These are phyloP conservation scores for Sordaria brevicollis DNA, from an alignment of 495 filamentous ascomycete genomes.

Conservation along the genomic window DNA sequence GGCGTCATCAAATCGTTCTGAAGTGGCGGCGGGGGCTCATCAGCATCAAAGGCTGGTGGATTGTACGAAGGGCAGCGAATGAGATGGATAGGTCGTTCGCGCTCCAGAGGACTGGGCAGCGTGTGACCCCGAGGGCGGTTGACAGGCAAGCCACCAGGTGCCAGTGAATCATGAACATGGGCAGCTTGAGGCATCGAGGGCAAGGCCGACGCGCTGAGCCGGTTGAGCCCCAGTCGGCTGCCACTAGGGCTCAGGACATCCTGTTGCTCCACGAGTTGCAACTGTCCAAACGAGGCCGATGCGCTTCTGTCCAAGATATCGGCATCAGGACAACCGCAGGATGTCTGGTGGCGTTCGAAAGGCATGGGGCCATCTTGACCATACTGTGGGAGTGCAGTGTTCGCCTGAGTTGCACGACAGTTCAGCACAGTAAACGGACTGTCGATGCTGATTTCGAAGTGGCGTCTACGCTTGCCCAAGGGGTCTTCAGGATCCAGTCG, in stretches of 20 bases:
- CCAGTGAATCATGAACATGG: slow-evolving; percentile 12
- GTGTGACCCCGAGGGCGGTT: slow-evolving; percentile 1
- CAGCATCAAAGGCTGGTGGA: slow-evolving; percentile 82
- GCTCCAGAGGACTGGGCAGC: slow-evolving; percentile 8
- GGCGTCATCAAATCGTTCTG: slow-evolving; percentile 54
- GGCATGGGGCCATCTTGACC: slow-evolving; percentile 43
- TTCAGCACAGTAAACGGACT: slow-evolving; percentile 94
- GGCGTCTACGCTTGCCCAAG: slow-evolving; percentile 63
- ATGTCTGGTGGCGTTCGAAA: slow-evolving; percentile 34
- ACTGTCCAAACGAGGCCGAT: slow-evolving; percentile 17
- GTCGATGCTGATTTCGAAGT: slow-evolving; percentile 98
- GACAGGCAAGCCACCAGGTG: background rate
- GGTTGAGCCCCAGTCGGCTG: slow-evolving; percentile 13
- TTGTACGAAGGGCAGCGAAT: slow-evolving; percentile 81
- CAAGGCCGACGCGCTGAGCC: slow-evolving; percentile 6
- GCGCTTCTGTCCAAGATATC: slow-evolving; percentile 32
- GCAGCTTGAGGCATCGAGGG: slow-evolving; percentile 19
- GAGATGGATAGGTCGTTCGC: slow-evolving; percentile 70
- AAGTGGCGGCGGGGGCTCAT: slow-evolving; percentile 60
- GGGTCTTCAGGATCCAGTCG: slow-evolving; percentile 75
- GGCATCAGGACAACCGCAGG: slow-evolving; percentile 74
- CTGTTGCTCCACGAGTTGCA: slow-evolving; percentile 17
- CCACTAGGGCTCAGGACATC: slow-evolving; percentile 4
- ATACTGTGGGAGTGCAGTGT: slow-evolving; percentile 83
- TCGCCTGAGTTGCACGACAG: slow-evolving; percentile 85